These are phyloP conservation scores for Agrostemma githago DNA, from an alignment of 148 eudicot genomes.

Conservation along the genomic window DNA sequence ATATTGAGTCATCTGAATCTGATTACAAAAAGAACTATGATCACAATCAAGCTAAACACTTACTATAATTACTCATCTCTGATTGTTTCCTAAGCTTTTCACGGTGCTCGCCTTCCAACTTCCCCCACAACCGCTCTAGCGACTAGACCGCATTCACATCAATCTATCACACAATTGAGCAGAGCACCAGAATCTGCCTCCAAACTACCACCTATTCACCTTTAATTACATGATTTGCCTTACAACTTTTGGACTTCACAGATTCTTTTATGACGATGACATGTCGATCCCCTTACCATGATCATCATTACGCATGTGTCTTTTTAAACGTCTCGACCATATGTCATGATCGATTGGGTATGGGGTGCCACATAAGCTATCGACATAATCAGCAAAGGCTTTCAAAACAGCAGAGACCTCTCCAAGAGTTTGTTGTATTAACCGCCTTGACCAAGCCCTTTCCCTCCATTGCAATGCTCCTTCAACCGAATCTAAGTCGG, in stretches of 20 bases:
- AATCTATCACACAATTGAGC: slow-evolving; percentile 6
- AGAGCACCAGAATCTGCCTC: slow-evolving; percentile 9
- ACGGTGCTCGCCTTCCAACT: not conserved
- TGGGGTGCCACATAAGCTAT: slow-evolving; percentile 91
- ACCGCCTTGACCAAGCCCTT: slow-evolving; percentile 76
- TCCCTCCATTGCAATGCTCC: slow-evolving; percentile 94
- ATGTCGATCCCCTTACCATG: slow-evolving; percentile 63
- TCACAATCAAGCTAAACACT: slow-evolving; percentile 7
- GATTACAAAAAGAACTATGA: slow-evolving; percentile 19
- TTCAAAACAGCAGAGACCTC: slow-evolving; percentile 88
- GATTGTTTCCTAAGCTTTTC: not conserved
- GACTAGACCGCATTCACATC: not conserved
- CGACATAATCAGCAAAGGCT: slow-evolving; percentile 97
- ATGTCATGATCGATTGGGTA: slow-evolving; percentile 75
- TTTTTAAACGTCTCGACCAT: slow-evolving; percentile 77
- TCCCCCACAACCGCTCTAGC: not conserved
- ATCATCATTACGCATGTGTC: slow-evolving; percentile 59
- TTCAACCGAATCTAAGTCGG: slow-evolving; percentile 84
- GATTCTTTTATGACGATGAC: slow-evolving; percentile 26
- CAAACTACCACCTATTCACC: not conserved
- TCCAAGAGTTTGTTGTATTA: slow-evolving; percentile 89
- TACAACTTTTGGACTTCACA: not conserved
- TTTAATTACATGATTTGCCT: not conserved
- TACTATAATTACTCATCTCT: slow-evolving; percentile 8
- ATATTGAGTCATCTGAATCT: slow-evolving; percentile 26